A percentile compares a stretch with the other conserved stretches of the same genome.
Conservation (phyloP, 1,284 basidiomycete genomes). For the Sporisorium exsertum region DNA sequence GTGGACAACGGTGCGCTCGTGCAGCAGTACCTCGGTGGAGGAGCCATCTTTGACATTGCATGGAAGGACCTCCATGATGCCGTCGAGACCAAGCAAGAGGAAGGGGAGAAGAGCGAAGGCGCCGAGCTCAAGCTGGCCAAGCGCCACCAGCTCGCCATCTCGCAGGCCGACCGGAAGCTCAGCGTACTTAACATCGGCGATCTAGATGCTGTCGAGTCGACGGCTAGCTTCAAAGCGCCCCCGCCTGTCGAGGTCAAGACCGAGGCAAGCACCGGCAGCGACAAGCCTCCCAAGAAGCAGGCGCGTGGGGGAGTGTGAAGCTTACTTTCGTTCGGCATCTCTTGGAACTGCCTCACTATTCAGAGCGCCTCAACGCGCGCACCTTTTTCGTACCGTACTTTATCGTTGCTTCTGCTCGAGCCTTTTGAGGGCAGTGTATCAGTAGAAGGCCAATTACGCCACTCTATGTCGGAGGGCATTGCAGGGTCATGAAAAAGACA, state of each 20-base stretch:
- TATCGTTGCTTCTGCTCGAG: slow-evolving; percentile 2
- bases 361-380: slow-evolving; percentile 7
- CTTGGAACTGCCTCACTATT: background rate
- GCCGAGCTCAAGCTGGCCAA: slow-evolving; percentile 19
- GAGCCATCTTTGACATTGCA: slow-evolving; percentile 51
- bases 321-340: background rate
- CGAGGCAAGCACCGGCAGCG: slow-evolving; percentile 21
- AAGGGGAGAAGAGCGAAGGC: slow-evolving; percentile 29
- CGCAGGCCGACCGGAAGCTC: slow-evolving; percentile 62
- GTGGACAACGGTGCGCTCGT: slow-evolving; percentile 54
- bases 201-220: slow-evolving; percentile 33
- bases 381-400: background rate
- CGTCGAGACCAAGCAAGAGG: slow-evolving; percentile 42
- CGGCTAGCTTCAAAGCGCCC: slow-evolving; percentile 27
- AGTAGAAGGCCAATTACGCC: background rate
- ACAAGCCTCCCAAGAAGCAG: slow-evolving; percentile 44
- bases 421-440: background rate
- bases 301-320: slow-evolving; percentile 32
- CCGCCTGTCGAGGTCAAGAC: slow-evolving; percentile 24
- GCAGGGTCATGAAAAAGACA: background rate
- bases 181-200: slow-evolving; percentile 57
- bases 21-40: slow-evolving; percentile 53
- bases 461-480: background rate
- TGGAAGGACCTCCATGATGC: slow-evolving; percentile 47
- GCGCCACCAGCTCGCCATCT: slow-evolving; percentile 59